A percentile compares a stretch with the other conserved stretches of the same genome.
Evolutionary conservation across 371 early-diverging fungal species (phyloP).

Genomic region (Actinomucor elegans): DNA sequence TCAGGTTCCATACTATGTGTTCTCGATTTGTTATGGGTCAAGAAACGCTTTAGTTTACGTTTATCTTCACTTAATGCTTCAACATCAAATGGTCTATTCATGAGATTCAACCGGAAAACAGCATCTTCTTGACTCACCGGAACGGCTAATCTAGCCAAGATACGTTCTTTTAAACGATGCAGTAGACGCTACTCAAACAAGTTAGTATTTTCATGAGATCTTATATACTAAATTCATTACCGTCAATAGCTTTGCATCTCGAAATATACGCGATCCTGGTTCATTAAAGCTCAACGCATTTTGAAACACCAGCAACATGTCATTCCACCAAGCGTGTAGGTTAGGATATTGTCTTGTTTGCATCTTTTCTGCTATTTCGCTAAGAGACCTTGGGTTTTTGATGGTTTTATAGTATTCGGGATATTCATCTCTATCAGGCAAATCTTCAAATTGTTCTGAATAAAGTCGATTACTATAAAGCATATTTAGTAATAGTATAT

Average conservation of each 20-base stretch:
- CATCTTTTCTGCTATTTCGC: conserved; percentile 57
- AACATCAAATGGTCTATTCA: conserved; percentile 31
- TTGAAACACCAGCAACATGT: conserved; percentile 68
- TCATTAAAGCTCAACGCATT: conserved; percentile 81
- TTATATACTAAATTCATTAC: too few species aligned
- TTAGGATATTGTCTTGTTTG: conserved; percentile 54
- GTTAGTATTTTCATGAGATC: too few species aligned
- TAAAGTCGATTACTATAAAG: conserved; percentile 66
- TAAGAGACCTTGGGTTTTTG: conserved; percentile 70
- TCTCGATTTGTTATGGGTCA: conserved; percentile 19
- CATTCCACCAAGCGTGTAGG: conserved; percentile 65
- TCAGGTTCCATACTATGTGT: conserved; percentile 25
- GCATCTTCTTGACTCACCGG: conserved; percentile 40
- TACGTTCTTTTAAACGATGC: conserved; percentile 44
- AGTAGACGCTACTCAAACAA: conserved; percentile 36
- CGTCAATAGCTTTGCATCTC: conserved; percentile 63
- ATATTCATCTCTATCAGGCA: conserved; percentile 76
- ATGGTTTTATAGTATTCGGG: conserved; percentile 93
- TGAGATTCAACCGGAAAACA: conserved; percentile 24
- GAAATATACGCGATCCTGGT: conserved; percentile 67
- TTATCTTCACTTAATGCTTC: conserved; percentile 28
- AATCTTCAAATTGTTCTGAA: conserved; percentile 73
- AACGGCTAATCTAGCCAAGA: conserved; percentile 28
- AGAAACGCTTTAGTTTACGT: conserved; percentile 26
- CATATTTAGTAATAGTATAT: too few species aligned